A percentile compares a stretch with the other conserved stretches of the same genome.
Evolutionary conservation across 768 basidiomycete species (phyloP).

Genomic region (Myochromella boudieri): DNA sequence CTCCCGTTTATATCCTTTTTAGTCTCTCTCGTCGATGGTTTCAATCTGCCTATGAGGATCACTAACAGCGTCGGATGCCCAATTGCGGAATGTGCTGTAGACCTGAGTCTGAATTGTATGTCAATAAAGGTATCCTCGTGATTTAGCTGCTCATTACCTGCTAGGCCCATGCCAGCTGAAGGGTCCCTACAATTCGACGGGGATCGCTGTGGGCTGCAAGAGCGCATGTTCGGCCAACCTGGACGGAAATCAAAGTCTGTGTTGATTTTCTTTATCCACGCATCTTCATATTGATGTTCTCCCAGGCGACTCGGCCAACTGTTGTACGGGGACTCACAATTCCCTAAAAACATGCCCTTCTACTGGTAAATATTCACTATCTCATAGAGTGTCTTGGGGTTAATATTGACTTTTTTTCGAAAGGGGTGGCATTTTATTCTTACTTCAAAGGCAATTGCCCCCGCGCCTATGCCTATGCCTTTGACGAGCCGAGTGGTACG

Average conservation of each 20-base stretch:
- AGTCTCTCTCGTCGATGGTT: constrained; percentile 61
- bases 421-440: constrained; percentile 24
- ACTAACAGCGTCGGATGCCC: constrained; percentile 46
- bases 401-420: background rate
- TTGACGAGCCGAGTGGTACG: constrained; percentile 44
- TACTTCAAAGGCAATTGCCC: constrained; percentile 29
- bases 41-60: constrained; percentile 52
- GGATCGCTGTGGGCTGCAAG: constrained; percentile 48
- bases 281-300: background rate
- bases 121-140: background rate
- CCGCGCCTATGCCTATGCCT: constrained; percentile 44
- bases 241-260: constrained; percentile 22
- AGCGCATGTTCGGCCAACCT: constrained; percentile 41
- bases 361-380: constrained; percentile 27
- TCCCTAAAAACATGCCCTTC: constrained; percentile 35
- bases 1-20: background rate
- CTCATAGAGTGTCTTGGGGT: background rate
- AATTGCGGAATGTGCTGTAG: constrained; percentile 47
- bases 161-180: constrained; percentile 39
- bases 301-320: constrained; percentile 33
- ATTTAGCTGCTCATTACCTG: background rate
- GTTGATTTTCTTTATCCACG: constrained; percentile 1
- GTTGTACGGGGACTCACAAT: constrained; percentile 32
- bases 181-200: constrained; percentile 44
- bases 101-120: constrained; percentile 48